These are phyloP conservation scores for Aspergillus ostianus DNA, from an alignment of 495 filamentous ascomycete species.

Conservation along the genomic window DNA sequence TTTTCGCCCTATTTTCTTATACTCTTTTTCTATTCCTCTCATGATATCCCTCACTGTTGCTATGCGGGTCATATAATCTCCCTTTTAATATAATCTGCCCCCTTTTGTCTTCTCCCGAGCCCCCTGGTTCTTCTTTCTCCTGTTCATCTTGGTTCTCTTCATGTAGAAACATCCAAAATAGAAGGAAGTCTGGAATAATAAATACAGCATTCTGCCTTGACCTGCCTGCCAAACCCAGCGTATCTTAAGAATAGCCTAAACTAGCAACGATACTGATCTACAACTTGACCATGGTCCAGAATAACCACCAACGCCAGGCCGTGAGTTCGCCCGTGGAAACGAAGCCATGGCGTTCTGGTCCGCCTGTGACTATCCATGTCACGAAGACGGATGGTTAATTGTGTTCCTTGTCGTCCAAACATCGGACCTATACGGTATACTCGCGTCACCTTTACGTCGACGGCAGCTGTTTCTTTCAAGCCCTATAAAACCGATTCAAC, in stretches of 20 bases:
- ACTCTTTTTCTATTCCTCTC: conserved; percentile 21
- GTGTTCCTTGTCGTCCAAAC: too few relatives aligned
- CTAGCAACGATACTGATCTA: background rate
- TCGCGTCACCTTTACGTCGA: too few relatives aligned
- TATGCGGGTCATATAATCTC: conserved; percentile 28
- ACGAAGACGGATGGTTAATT: too few relatives aligned
- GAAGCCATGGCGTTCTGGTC: too few relatives aligned
- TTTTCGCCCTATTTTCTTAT: conserved; percentile 9
- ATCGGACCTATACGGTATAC: too few relatives aligned
- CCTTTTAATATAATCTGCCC: conserved; percentile 35
- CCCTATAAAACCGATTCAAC: too few relatives aligned
- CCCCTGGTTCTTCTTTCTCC: conserved; percentile 4
- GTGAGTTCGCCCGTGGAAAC: too few relatives aligned
- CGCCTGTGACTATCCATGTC: too few relatives aligned
- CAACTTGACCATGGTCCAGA: background rate
- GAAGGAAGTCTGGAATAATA: conserved; percentile 18
- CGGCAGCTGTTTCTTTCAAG: too few relatives aligned
- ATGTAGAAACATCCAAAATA: conserved; percentile 22
- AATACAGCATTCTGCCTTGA: conserved; percentile 7
- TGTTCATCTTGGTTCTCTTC: conserved; percentile 10
- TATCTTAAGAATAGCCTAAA: too few relatives aligned
- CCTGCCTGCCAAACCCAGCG: too few relatives aligned
- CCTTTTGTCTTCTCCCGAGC: conserved; percentile 16
- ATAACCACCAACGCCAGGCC: too few relatives aligned
- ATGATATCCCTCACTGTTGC: conserved; percentile 40